Evolutionary conservation across 2,329 filamentous ascomycete genomes (phyloP), one percentile per base, ranked within the genome.

Genomic region (Plenodomus lindquistii): DNA sequence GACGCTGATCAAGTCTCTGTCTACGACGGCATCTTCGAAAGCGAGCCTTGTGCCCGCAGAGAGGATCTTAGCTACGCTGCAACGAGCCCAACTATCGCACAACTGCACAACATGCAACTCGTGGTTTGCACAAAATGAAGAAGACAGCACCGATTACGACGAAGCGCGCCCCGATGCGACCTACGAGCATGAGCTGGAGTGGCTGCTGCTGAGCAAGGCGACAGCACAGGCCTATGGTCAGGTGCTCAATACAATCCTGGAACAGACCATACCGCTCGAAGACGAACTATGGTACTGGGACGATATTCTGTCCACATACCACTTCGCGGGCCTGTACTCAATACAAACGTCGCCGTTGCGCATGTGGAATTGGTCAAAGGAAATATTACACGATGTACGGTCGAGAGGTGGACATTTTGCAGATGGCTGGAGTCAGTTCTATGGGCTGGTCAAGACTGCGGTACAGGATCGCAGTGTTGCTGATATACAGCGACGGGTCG

Each of bases 271-370:
- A 10, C 87, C 87, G 0, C 74, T 99, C 16, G 89, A 85, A 61
- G 86, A 96, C 57, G 91, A 96, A 60, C 86, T 96, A 19, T 92
- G 88, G 85, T 97, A 97, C 71, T 99, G 94, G 94, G 90, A 96
- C 65, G 88, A 94, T 58, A 82, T 97, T 2, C 75, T 96, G 22
- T 83, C 84, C 9, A 95, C 90, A 0, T 87, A 90, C 59, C 81
- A 84, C 40, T 89, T 87, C 64, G 92, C 89, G 56, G 87, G 85
- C 24, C 70, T 97, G 3, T 97, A 97, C 72, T 87, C 89, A 13
- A 75, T 95, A 8, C 94, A 99, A 71, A 96, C 87, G 0, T 90
- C 87, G 0, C 94, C 94, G 0, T 63, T 86, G 35, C 81, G 89
- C 16, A 71, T 96, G 27, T 93, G 85, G 84, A 75, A 78, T 2